phyloP scores from a whole-genome alignment of 352 stramenopile genomes.

The Phytophthora colocasiae region DNA sequence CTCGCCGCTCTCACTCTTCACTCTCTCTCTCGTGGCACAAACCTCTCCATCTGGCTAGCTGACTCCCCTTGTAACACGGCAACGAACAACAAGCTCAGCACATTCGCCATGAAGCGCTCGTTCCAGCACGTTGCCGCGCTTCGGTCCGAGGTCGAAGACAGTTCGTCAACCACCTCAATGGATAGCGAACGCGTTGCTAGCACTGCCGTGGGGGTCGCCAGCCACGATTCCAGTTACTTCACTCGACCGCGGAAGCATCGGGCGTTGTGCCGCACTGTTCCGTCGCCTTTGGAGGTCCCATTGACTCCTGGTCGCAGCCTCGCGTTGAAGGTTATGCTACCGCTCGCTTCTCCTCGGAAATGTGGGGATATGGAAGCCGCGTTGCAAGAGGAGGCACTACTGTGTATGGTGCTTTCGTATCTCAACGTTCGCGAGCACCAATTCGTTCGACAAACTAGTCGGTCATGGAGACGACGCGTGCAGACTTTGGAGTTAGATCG shows the following conservation, averaged over 20 bases:
- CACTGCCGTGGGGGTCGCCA: conserved; percentile 15
- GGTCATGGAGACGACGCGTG: conserved; percentile 70
- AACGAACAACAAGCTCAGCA: conserved; percentile 26
- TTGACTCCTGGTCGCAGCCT: conserved; percentile 11
- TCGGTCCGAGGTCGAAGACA: conserved; percentile 18
- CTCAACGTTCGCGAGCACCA: conserved; percentile 84
- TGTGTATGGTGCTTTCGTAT: conserved; percentile 70
- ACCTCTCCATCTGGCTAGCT: conserved; percentile 49
- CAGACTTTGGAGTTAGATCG: conserved; percentile 70
- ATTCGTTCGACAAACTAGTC: conserved; percentile 56
- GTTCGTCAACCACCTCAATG: conserved; percentile 10
- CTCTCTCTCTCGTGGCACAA: conserved; percentile 41
- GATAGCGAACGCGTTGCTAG: conserved; percentile 19
- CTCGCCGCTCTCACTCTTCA: conserved; percentile 41
- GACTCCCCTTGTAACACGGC: conserved; percentile 19
- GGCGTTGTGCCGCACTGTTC: conserved; percentile 17
- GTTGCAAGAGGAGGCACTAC: conserved; percentile 65
- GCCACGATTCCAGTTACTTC: conserved; percentile 25
- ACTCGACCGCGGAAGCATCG: conserved; percentile 34
- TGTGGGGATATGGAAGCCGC: conserved; percentile 43
- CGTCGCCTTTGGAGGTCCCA: conserved; percentile 18
- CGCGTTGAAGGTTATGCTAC: conserved; percentile 12
- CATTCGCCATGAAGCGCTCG: conserved; percentile 59
- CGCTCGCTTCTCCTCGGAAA: conserved; percentile 25
- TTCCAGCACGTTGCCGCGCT: conserved; percentile 43